Evolutionary conservation across 768 basidiomycete species (phyloP).

Genomic region (Pleurotus giganteus): DNA sequence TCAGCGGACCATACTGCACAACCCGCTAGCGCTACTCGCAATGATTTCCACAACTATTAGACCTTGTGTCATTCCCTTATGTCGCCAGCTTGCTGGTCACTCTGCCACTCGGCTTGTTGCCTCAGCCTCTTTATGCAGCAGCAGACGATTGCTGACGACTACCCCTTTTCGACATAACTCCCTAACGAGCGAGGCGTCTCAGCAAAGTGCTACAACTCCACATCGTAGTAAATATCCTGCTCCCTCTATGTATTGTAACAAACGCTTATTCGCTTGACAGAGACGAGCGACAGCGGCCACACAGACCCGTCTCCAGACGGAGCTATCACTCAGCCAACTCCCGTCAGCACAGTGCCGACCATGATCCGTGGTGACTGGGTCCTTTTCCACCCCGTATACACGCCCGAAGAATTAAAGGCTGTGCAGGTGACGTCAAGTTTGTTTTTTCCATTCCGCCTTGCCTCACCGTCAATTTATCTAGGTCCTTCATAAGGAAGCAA

Average conservation of each 20-base stretch:
- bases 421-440: slow-evolving; percentile 50
- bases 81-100: neutral
- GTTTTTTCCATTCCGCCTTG: neutral
- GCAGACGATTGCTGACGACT: neutral
- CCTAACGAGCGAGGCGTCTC: neutral
- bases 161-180: neutral
- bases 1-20: neutral
- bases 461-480: slow-evolving; percentile 22
- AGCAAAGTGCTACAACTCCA: neutral
- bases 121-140: neutral
- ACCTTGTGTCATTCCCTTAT: neutral
- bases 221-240: slow-evolving; percentile 6
- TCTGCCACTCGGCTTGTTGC: neutral
- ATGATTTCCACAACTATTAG: neutral
- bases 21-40: neutral
- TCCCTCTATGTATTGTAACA: neutral
- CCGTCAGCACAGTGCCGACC: slow-evolving; percentile 52
- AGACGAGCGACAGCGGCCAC: neutral
- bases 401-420: slow-evolving; percentile 64
- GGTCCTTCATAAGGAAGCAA: slow-evolving; percentile 70
- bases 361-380: slow-evolving; percentile 82
- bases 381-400: slow-evolving; percentile 90
- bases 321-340: slow-evolving; percentile 38
- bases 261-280: neutral
- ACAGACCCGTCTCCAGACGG: neutral